A percentile compares a stretch with the other conserved stretches of the same genome.
These are phyloP conservation scores for Pascua sp. DNA, from an alignment of 1,284 basidiomycete genomes.

Conservation along the genomic window DNA sequence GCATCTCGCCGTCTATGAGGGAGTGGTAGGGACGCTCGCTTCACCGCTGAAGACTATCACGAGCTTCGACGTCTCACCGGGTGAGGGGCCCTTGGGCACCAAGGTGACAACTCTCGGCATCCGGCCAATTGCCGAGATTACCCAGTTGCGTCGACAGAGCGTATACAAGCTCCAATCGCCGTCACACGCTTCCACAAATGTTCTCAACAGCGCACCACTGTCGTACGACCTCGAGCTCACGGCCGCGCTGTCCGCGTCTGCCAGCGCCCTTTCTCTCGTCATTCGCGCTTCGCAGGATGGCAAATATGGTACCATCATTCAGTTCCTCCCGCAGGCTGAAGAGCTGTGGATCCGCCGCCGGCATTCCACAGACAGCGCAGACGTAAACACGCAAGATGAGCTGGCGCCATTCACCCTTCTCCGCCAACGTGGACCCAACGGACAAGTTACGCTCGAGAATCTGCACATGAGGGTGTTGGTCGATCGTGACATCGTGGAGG, in stretches of 20 bases:
- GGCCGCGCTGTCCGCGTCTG: neutral
- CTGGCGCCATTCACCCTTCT: slow-evolving; percentile 13
- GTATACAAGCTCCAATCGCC: neutral
- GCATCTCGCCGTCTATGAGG: slow-evolving; percentile 6
- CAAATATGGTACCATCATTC: slow-evolving; percentile 6
- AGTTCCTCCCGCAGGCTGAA: slow-evolving; percentile 3
- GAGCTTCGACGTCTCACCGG: slow-evolving; percentile 1
- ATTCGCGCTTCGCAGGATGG: slow-evolving; percentile 2
- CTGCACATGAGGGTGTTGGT: slow-evolving; percentile 33
- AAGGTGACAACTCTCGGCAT: slow-evolving; percentile 14
- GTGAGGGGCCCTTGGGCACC: neutral
- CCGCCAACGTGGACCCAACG: slow-evolving; percentile 1
- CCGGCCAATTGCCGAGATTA: slow-evolving; percentile 12
- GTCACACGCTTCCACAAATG: neutral
- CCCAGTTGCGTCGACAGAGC: neutral
- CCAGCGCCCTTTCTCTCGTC: slow-evolving; percentile 2
- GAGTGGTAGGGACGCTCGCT: slow-evolving; percentile 4
- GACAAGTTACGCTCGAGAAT: slow-evolving; percentile 8
- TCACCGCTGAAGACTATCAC: slow-evolving; percentile 5
- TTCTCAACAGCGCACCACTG: slow-evolving; percentile 1
- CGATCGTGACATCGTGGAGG: slow-evolving; percentile 39
- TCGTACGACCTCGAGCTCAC: slow-evolving; percentile 4
- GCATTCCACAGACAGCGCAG: neutral
- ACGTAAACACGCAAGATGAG: slow-evolving; percentile 8
- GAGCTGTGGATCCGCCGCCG: slow-evolving; percentile 2